A percentile compares a stretch with the other conserved stretches of the same genome.
Evolutionary conservation across 805 yeast species (phyloP).

Genomic region (Kurtzmaniella cleridarum): DNA sequence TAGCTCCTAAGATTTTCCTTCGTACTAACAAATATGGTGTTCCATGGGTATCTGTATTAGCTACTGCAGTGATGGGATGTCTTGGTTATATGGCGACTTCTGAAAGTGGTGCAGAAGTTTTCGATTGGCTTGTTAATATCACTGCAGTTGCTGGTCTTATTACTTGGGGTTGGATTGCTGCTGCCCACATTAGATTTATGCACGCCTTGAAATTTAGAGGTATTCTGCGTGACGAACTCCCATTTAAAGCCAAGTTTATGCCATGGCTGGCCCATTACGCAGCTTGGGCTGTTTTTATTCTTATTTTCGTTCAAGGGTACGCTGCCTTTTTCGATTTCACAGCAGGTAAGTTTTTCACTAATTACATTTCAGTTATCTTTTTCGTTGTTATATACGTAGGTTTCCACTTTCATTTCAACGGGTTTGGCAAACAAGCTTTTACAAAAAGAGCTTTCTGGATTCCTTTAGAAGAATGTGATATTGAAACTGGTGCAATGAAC

Average conservation of each 20-base stretch:
- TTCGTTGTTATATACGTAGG: constrained; percentile 51
- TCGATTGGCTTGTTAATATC: constrained; percentile 68
- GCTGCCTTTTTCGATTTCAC: constrained; percentile 51
- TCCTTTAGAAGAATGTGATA: constrained; percentile 59
- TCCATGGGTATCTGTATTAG: constrained; percentile 52
- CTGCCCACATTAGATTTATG: constrained; percentile 68
- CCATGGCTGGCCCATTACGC: constrained; percentile 67
- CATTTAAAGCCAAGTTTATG: constrained; percentile 69
- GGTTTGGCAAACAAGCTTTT: constrained; percentile 25
- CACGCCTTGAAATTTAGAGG: constrained; percentile 55
- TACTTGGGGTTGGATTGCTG: constrained; percentile 63
- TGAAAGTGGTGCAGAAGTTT: constrained; percentile 50
- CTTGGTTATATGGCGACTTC: constrained; percentile 57
- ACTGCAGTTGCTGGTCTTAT: constrained; percentile 75
- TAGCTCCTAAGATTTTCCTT: constrained; percentile 51
- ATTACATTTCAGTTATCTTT: constrained; percentile 64
- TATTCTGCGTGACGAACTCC: constrained; percentile 62
- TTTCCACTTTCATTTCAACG: constrained; percentile 49
- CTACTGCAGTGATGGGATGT: constrained; percentile 58
- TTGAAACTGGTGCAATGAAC: constrained; percentile 61
- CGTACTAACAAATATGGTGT: constrained; percentile 53
- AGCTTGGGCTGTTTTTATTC: constrained; percentile 44
- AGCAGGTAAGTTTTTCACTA: constrained; percentile 58
- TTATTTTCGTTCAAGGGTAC: constrained; percentile 71
- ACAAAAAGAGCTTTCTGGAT: constrained; percentile 36